These are phyloP conservation scores for Stephanocyclus meneghinianus DNA, from an alignment of 352 stramenopile genomes.

Conservation along the genomic window DNA sequence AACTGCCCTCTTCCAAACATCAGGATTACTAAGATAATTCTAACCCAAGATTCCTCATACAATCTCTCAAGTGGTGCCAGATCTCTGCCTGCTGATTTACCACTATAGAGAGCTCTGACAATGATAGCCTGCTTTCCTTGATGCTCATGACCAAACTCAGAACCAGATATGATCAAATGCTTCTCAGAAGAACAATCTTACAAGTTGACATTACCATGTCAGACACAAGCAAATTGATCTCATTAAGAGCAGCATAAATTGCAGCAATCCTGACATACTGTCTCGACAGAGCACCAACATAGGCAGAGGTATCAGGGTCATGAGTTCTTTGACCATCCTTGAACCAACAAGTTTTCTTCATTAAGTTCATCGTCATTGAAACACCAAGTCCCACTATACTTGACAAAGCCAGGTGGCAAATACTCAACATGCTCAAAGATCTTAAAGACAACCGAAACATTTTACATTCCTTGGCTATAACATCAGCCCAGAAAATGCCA, in stretches of 20 bases:
- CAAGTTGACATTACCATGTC: too few species aligned
- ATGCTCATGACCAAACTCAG: conserved; percentile 54
- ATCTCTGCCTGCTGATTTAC: conserved; percentile 27
- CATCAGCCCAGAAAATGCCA: conserved; percentile 54
- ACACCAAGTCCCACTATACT: conserved; percentile 21
- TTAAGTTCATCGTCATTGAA: conserved; percentile 43
- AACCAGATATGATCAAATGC: conserved; percentile 36
- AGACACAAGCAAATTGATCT: conserved; percentile 34
- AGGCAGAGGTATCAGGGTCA: conserved; percentile 26
- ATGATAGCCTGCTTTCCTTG: conserved; percentile 48
- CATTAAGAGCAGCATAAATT: conserved; percentile 33
- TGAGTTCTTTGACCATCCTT: conserved; percentile 23
- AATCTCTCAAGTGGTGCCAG: conserved; percentile 39
- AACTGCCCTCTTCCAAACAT: conserved; percentile 53
- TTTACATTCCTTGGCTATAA: conserved; percentile 61
- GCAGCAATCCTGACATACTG: conserved; percentile 36
- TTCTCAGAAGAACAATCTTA: too few species aligned
- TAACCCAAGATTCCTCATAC: conserved; percentile 46
- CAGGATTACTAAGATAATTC: conserved; percentile 49
- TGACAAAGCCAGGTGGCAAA: conserved; percentile 11
- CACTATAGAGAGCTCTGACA: conserved; percentile 59
- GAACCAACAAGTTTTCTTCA: conserved; percentile 21
- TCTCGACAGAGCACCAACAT: conserved; percentile 49
- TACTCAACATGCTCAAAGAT: conserved; percentile 38
- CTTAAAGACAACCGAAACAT: conserved; percentile 55